Evolutionary conservation across 176 grass and related monocot species (phyloP).

Genomic region (Oryza officinalis): DNA sequence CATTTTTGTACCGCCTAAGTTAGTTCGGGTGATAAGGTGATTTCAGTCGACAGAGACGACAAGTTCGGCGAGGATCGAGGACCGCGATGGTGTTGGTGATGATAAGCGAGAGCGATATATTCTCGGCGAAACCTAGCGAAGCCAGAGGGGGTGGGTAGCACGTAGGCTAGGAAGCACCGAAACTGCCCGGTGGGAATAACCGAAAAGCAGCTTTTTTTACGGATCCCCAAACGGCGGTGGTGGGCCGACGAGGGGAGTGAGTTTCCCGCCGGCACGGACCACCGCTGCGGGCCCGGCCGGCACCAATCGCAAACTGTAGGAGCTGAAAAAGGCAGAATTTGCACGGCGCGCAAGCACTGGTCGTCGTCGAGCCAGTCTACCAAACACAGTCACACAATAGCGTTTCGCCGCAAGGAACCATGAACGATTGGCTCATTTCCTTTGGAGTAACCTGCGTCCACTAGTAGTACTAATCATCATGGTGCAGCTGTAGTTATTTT

Average conservation of each 20-base stretch:
- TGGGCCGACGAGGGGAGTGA: neutral
- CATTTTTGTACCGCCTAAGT: neutral
- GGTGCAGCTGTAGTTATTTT: neutral
- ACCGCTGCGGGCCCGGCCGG: slow-evolving; percentile 2
- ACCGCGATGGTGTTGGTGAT: neutral
- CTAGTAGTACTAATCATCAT: slow-evolving; percentile 17
- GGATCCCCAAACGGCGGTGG: slow-evolving; percentile 13
- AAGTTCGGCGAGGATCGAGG: slow-evolving; percentile 10
- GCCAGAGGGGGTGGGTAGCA: neutral
- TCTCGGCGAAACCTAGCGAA: slow-evolving; percentile 30
- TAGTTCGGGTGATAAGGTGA: neutral
- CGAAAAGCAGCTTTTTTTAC: slow-evolving; percentile 29
- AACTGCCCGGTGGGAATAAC: slow-evolving; percentile 29
- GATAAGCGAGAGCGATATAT: neutral
- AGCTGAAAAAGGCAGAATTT: slow-evolving; percentile 1
- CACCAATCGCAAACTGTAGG: slow-evolving; percentile 28
- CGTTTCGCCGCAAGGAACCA: neutral
- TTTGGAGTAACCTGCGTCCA: neutral
- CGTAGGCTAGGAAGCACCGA: neutral
- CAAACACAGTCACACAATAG: neutral
- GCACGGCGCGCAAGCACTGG: slow-evolving; percentile 19
- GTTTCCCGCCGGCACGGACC: slow-evolving; percentile 23
- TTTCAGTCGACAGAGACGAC: slow-evolving; percentile 22
- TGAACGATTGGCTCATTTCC: neutral
- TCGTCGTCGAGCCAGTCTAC: neutral